Evolutionary conservation across 345 rosid species (phyloP), one percentile per base, ranked within the genome.

Genomic region (Citrus mangshanensis): DNA sequence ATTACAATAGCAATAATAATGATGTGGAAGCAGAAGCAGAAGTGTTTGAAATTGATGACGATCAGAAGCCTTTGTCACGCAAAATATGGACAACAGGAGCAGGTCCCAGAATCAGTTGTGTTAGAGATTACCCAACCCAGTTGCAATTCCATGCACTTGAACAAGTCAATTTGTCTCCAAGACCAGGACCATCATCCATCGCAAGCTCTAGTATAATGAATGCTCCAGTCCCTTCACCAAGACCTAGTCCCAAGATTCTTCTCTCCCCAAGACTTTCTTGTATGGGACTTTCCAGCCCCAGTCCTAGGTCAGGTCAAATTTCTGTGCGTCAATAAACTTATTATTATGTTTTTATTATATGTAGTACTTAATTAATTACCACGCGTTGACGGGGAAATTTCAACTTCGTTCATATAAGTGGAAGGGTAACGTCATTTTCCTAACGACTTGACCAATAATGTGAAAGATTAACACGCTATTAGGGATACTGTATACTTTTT

Each of bases 151-250:
- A 69, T 60, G 93, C 87, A 1, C 79, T 86, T 60, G 88, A 88
- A 22, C 86, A 85, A 32, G 83, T 84, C 9, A 81, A 86, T 49
- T 69, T 88, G 35, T 86, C 92, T 9, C 89, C 91, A 0, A 82
- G 80, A 61, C 21, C 6, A 6, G 37, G 27, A 13, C 19, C 68
- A 0, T 38, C 40, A 10, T 10, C 27, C 16, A 42, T 70, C 6
- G 12, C 67, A 27, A 69, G 54, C 18, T 4, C 9, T 30, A 54
- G 5, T 4, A 1, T 19, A 18, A 54, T 4, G 5, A 54, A 54
- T 5, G 89, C 88, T 62, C 87, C 86, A 27, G 77, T 92, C 4
- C 88, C 92, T 32, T 89, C 91, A 2, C 92, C 92, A n/a, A 87
- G 89, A 73, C 91, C 90, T 14, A 83, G 86, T 74, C 85, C 90